Evolutionary conservation across 495 filamentous ascomycete genomes (phyloP).

Genomic region (Saxophila tyrrhenica): DNA sequence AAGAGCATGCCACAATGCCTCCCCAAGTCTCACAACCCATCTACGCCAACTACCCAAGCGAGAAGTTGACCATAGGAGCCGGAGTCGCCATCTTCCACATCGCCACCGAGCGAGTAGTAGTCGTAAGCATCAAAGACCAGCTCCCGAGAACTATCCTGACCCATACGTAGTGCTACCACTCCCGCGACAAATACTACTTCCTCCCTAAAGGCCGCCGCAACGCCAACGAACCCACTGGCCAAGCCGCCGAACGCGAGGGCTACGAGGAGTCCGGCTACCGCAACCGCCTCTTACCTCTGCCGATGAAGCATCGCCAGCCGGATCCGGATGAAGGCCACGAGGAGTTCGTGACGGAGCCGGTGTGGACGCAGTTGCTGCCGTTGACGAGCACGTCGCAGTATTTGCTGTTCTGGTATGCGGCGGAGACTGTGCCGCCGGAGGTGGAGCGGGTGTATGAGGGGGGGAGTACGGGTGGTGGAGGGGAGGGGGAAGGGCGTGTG

Average conservation of each 20-base stretch:
- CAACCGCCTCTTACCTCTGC: conserved; percentile 37
- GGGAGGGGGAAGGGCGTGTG: background rate
- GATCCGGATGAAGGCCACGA: conserved; percentile 12
- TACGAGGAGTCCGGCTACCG: conserved; percentile 42
- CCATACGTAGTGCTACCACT: conserved; percentile 31
- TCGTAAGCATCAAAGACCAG: background rate
- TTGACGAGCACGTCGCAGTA: conserved; percentile 29
- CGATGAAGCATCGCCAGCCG: conserved; percentile 31
- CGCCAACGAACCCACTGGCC: conserved; percentile 30
- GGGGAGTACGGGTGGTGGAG: background rate
- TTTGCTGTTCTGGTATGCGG: conserved; percentile 40
- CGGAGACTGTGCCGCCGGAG: conserved; percentile 37
- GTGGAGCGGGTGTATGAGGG: conserved; percentile 22
- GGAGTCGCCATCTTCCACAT: conserved; percentile 41
- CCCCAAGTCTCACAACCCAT: conserved; percentile 11
- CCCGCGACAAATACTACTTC: conserved; percentile 33
- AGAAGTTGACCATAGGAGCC: conserved; percentile 27
- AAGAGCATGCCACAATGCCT: conserved; percentile 10
- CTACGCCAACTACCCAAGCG: conserved; percentile 18
- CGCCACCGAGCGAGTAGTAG: conserved; percentile 32
- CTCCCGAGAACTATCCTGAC: background rate
- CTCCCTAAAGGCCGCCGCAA: conserved; percentile 38
- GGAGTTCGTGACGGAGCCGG: conserved; percentile 30
- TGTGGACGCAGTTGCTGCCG: conserved; percentile 35
- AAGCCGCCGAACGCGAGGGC: conserved; percentile 36